Conservation (phyloP, 208 protist species). For the Angomonas deanei region DNA sequence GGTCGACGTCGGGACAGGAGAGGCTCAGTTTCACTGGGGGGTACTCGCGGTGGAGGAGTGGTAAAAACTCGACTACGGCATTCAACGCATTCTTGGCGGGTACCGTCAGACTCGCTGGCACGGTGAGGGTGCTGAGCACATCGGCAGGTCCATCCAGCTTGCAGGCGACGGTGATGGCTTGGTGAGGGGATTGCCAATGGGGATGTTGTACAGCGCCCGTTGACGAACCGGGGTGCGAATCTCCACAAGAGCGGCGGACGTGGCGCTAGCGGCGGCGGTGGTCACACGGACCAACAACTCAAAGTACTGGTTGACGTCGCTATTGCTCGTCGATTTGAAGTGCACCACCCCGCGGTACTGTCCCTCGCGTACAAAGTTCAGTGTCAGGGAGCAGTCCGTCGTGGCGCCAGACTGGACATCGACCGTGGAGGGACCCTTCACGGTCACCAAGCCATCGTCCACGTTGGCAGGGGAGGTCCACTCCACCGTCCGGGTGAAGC, state of each 20-base stretch:
- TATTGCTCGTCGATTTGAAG: conserved; percentile 53
- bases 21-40: conserved; percentile 56
- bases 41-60: conserved; percentile 71
- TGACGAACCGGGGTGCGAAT: conserved; percentile 81
- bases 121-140: conserved; percentile 33
- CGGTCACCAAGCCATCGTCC: conserved; percentile 42
- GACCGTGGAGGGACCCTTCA: conserved; percentile 63
- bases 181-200: conserved; percentile 87
- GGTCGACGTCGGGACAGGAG: conserved; percentile 78
- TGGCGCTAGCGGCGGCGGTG: conserved; percentile 7
- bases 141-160: conserved; percentile 36
- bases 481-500: conserved; percentile 80
- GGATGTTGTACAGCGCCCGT: conserved; percentile 54
- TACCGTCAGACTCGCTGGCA: conserved; percentile 55
- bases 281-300: conserved; percentile 63
- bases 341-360: conserved; percentile 51
- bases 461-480: conserved; percentile 43
- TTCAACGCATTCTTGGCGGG: conserved; percentile 50
- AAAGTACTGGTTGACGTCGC: conserved; percentile 87
- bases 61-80: conserved; percentile 84
- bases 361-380: conserved; percentile 84
- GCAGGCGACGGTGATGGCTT: conserved; percentile 57
- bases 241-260: conserved; percentile 22
- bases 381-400: conserved; percentile 66
- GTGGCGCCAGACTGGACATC: conserved; percentile 80